Evolutionary conservation across 208 protist genomes (phyloP).

Genomic region (Trichomonas vaginalis): DNA sequence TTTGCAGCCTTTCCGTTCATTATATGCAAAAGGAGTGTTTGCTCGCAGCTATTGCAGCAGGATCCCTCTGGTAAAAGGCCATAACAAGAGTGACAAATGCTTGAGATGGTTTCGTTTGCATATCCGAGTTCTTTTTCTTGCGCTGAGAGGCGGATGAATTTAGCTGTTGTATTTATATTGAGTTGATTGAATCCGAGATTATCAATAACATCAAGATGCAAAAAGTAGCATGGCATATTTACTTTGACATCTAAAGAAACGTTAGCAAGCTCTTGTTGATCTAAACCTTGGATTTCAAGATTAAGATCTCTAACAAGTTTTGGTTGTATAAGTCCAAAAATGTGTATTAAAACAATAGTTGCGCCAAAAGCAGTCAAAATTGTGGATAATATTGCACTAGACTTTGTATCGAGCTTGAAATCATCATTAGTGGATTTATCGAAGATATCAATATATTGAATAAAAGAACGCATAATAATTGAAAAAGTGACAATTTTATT

Average conservation of each 20-base stretch:
- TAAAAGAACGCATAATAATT: neutral
- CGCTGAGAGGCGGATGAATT: neutral
- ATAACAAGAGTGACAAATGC: neutral
- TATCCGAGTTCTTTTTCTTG: neutral
- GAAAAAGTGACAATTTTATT: too few relatives aligned
- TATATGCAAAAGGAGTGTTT: neutral
- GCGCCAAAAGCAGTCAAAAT: neutral
- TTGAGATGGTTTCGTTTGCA: neutral
- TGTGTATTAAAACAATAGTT: neutral
- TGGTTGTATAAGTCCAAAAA: neutral
- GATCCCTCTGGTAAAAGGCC: neutral
- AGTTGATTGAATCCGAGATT: neutral
- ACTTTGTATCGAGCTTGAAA: neutral
- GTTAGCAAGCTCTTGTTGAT: neutral
- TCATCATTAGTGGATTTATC: neutral
- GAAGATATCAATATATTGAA: neutral
- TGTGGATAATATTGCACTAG: neutral
- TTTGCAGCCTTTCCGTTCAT: neutral
- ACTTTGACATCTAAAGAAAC: neutral
- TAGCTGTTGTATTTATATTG: neutral
- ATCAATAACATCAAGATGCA: neutral
- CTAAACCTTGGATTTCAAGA: neutral
- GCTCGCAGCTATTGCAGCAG: neutral
- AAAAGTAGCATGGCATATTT: neutral
- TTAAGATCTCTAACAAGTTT: neutral